phyloP scores from a whole-genome alignment of 2,329 filamentous ascomycete genomes.

The Verticillium dahliae region DNA sequence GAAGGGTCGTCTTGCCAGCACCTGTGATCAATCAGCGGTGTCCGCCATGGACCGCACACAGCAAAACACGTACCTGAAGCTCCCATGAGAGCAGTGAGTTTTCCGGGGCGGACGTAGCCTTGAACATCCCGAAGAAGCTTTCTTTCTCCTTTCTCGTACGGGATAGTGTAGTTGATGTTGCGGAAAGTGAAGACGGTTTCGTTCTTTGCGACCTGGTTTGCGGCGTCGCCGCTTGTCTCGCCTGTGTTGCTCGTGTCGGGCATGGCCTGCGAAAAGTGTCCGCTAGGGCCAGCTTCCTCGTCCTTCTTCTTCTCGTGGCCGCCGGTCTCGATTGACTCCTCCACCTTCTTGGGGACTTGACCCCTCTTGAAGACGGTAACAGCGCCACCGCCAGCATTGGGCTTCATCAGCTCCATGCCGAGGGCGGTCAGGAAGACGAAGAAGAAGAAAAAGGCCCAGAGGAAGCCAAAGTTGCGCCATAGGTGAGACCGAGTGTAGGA shows the following conservation, averaged over 20 bases:
- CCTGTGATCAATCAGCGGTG: slow-evolving; percentile 20
- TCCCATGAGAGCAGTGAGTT: slow-evolving; percentile 72
- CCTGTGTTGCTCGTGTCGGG: slow-evolving; percentile 13
- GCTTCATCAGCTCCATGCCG: slow-evolving; percentile 38
- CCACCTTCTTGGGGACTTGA: slow-evolving; percentile 51
- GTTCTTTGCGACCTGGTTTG: slow-evolving; percentile 51
- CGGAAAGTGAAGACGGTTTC: slow-evolving; percentile 51
- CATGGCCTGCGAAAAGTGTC: slow-evolving; percentile 57
- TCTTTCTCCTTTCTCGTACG: slow-evolving; percentile 55
- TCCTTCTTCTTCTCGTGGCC: slow-evolving; percentile 37
- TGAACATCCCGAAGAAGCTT: slow-evolving; percentile 70
- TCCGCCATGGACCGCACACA: slow-evolving; percentile 1
- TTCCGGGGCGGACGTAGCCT: slow-evolving; percentile 80
- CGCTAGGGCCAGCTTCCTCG: slow-evolving; percentile 34
- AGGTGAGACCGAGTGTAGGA: slow-evolving; percentile 49
- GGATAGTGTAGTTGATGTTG: slow-evolving; percentile 42
- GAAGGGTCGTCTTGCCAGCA: slow-evolving; percentile 65
- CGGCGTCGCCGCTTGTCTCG: slow-evolving; percentile 18
- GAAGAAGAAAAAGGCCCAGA: slow-evolving; percentile 41
- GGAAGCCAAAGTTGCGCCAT: slow-evolving; percentile 53
- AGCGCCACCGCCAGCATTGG: slow-evolving; percentile 51
- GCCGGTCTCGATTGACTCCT: slow-evolving; percentile 49
- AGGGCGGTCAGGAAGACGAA: slow-evolving; percentile 35
- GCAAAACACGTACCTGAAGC: slow-evolving; percentile 29
- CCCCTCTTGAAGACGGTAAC: slow-evolving; percentile 59